These are phyloP conservation scores for Talaromyces trachyspermus DNA, from an alignment of 495 filamentous ascomycete species.

Conservation along the genomic window DNA sequence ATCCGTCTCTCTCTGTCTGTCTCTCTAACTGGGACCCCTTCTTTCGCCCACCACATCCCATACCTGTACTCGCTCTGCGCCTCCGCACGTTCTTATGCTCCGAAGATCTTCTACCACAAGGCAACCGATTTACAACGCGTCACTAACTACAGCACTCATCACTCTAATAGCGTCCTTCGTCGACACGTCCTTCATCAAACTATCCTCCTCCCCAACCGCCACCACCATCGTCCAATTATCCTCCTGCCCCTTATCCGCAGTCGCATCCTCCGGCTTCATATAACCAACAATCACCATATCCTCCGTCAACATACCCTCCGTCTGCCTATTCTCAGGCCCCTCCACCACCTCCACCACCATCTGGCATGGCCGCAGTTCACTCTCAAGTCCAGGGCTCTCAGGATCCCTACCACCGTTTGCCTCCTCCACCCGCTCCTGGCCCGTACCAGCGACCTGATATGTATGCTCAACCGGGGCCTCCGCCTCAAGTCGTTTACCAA, in stretches of 20 bases:
- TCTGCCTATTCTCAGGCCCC: conserved; percentile 22
- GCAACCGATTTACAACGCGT: background rate
- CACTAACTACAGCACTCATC: background rate
- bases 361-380: conserved; percentile 36
- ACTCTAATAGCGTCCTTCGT: conserved; percentile 6
- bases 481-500: conserved; percentile 48
- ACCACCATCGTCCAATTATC: conserved; percentile 20
- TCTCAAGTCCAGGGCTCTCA: conserved; percentile 24
- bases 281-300: conserved; percentile 23
- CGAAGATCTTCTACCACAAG: background rate
- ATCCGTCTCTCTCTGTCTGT: background rate
- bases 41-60: background rate
- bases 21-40: background rate
- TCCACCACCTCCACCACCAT: no score
- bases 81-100: conserved; percentile 1
- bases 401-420: conserved; percentile 35
- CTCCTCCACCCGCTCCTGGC: conserved; percentile 30
- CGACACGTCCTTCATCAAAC: conserved; percentile 4
- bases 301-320: conserved; percentile 14
- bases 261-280: conserved; percentile 32
- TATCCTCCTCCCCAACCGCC: conserved; percentile 5
- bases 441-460: conserved; percentile 39
- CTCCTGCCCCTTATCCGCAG: conserved; percentile 25
- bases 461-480: conserved; percentile 38
- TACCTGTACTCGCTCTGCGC: background rate